Conservation (phyloP, 768 basidiomycete genomes). For the Jaapia argillacea region DNA sequence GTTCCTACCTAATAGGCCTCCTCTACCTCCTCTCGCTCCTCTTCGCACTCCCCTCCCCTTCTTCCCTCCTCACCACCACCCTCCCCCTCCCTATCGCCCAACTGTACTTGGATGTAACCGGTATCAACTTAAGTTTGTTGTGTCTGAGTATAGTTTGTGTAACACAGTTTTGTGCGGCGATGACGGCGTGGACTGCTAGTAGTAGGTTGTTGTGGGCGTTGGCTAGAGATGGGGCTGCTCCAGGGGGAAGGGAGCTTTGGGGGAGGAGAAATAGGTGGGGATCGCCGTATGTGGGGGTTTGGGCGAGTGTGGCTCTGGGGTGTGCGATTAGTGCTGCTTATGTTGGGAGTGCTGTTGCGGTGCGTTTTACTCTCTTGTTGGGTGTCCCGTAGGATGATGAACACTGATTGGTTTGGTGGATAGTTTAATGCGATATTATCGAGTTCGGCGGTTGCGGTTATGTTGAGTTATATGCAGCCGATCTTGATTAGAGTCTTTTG, state of each 20-base stretch:
- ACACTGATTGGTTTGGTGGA: too few species aligned
- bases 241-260: slow-evolving; percentile 20
- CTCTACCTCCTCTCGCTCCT: slow-evolving; percentile 50
- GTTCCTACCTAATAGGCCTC: slow-evolving; percentile 48
- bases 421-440: slow-evolving; percentile 48
- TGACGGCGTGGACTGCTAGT: slow-evolving; percentile 49
- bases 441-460: slow-evolving; percentile 28
- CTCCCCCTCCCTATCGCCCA: slow-evolving; percentile 51
- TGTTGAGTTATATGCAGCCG: slow-evolving; percentile 49
- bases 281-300: slow-evolving; percentile 42
- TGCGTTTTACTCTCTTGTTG: slow-evolving; percentile 17
- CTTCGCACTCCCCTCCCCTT: slow-evolving; percentile 44
- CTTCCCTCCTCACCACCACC: slow-evolving; percentile 35
- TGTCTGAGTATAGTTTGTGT: slow-evolving; percentile 39
- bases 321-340: slow-evolving; percentile 49
- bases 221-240: slow-evolving; percentile 43
- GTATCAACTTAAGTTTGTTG: slow-evolving; percentile 35
- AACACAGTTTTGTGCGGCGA: slow-evolving; percentile 37
- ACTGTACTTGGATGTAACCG: slow-evolving; percentile 26
- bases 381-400: slow-evolving; percentile 30
- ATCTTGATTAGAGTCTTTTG: slow-evolving; percentile 50
- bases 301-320: slow-evolving; percentile 41
- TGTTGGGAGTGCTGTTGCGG: slow-evolving; percentile 45
- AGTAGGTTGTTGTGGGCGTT: slow-evolving; percentile 47
- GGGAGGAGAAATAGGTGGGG: slow-evolving; percentile 36